These are phyloP conservation scores for Cystofilobasidium capitatum DNA, from an alignment of 768 basidiomycete species.

Conservation along the genomic window DNA sequence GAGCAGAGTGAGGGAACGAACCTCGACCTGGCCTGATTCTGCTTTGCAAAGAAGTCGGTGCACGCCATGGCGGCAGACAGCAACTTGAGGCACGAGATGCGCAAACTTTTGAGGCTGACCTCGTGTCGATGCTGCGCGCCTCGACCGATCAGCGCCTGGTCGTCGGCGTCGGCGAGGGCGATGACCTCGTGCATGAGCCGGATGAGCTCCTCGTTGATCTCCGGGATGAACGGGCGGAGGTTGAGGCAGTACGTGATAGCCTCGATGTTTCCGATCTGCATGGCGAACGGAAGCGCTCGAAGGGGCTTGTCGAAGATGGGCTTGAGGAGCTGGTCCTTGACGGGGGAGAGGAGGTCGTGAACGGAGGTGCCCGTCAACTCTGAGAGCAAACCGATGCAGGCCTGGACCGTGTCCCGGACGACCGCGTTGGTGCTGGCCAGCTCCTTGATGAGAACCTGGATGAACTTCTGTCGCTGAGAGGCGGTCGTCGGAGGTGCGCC, in stretches of 20 bases:
- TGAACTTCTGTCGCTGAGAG: slow-evolving; percentile 41
- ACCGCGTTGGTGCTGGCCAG: slow-evolving; percentile 74
- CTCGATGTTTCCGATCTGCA: slow-evolving; percentile 97
- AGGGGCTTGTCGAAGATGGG: slow-evolving; percentile 94
- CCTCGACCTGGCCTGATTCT: slow-evolving; percentile 76
- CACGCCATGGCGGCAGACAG: slow-evolving; percentile 89
- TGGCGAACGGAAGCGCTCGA: slow-evolving; percentile 81
- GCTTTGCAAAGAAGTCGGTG: slow-evolving; percentile 77
- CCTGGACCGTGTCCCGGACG: slow-evolving; percentile 74
- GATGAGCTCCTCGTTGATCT: slow-evolving; percentile 82
- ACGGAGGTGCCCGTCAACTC: slow-evolving; percentile 61
- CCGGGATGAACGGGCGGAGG: slow-evolving; percentile 68
- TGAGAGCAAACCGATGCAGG: slow-evolving; percentile 67
- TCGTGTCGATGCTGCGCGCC: slow-evolving; percentile 64
- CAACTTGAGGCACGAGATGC: slow-evolving; percentile 86
- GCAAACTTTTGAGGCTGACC: slow-evolving; percentile 73
- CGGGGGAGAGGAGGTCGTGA: slow-evolving; percentile 64
- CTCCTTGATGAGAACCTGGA: slow-evolving; percentile 53
- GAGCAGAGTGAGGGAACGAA: slow-evolving; percentile 37
- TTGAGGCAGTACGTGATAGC: slow-evolving; percentile 88
- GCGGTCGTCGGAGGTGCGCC: slow-evolving; percentile 36
- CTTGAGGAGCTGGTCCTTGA: slow-evolving; percentile 76
- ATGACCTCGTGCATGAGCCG: slow-evolving; percentile 86
- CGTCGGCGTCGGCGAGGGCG: slow-evolving; percentile 90
- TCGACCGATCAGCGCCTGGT: slow-evolving; percentile 61